Evolutionary conservation across 2,329 filamentous ascomycete genomes (phyloP).

Genomic region (Claviceps pusilla): DNA sequence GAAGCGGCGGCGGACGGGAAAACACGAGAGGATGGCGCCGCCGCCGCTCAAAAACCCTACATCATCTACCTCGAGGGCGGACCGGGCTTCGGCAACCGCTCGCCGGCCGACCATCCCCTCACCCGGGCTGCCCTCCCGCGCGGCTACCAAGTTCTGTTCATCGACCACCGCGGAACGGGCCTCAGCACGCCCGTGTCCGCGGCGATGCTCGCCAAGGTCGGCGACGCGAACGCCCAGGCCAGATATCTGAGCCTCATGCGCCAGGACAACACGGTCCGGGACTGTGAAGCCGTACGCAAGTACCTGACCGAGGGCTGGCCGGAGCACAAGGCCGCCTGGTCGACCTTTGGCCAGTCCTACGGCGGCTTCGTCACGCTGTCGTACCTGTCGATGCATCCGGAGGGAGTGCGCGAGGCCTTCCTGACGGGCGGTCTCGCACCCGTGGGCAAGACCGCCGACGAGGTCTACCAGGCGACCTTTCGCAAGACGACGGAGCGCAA

Average conservation of each 20-base stretch:
- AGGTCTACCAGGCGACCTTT: constrained; percentile 62
- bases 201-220: constrained; percentile 41
- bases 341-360: constrained; percentile 78
- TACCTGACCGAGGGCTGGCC: constrained; percentile 57
- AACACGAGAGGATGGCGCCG: background rate
- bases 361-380: constrained; percentile 75
- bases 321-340: constrained; percentile 61
- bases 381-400: constrained; percentile 68
- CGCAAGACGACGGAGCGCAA: constrained; percentile 58
- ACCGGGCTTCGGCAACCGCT: constrained; percentile 61
- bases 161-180: constrained; percentile 88
- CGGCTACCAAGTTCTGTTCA: constrained; percentile 70
- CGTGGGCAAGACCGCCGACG: constrained; percentile 52
- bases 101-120: constrained; percentile 59
- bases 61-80: constrained; percentile 73
- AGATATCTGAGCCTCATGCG: constrained; percentile 73
- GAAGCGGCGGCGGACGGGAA: constrained; percentile 11
- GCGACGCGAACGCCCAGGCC: constrained; percentile 45
- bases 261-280: constrained; percentile 77
- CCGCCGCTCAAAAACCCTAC: constrained; percentile 25
- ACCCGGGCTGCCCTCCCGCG: constrained; percentile 58
- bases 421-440: constrained; percentile 73
- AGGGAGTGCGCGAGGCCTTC: constrained; percentile 69
- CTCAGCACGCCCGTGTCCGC: constrained; percentile 68
- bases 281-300: constrained; percentile 72